These are phyloP conservation scores for Botrytis elliptica DNA, from an alignment of 2,329 filamentous ascomycete genomes.

Conservation along the genomic window DNA sequence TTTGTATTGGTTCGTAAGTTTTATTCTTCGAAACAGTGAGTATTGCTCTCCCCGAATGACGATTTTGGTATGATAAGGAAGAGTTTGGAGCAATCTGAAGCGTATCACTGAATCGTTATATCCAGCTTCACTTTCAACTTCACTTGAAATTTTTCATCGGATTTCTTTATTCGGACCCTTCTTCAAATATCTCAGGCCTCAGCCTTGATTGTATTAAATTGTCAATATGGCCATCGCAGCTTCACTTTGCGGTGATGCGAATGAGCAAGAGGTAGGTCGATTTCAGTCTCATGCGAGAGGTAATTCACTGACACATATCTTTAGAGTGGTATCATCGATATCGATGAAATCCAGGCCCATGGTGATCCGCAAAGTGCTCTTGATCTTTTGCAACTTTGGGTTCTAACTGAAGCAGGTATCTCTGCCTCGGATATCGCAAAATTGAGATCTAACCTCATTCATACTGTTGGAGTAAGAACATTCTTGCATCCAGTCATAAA, in stretches of 20 bases:
- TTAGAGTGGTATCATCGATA: slow-evolving; percentile 54
- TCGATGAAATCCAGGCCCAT: slow-evolving; percentile 65
- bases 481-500: background rate
- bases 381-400: background rate
- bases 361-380: slow-evolving; percentile 42
- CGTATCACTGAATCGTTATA: background rate
- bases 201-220: background rate
- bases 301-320: slow-evolving; percentile 2
- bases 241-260: slow-evolving; percentile 20
- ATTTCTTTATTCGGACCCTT: too few relatives aligned
- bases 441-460: slow-evolving; percentile 60
- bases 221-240: slow-evolving; percentile 16
- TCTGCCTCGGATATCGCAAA: slow-evolving; percentile 64
- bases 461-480: slow-evolving; percentile 57
- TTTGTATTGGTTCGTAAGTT: background rate
- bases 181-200: background rate
- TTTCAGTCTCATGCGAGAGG: too few relatives aligned
- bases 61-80: background rate
- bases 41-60: background rate
- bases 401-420: slow-evolving; percentile 49
- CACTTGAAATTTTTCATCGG: background rate
- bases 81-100: background rate
- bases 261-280: slow-evolving; percentile 14
- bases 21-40: background rate
- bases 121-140: background rate